Evolutionary conservation across 192 early-diverging fungal genomes (phyloP), one percentile per base, ranked within the genome.

Genomic region (Backusella luteola): DNA sequence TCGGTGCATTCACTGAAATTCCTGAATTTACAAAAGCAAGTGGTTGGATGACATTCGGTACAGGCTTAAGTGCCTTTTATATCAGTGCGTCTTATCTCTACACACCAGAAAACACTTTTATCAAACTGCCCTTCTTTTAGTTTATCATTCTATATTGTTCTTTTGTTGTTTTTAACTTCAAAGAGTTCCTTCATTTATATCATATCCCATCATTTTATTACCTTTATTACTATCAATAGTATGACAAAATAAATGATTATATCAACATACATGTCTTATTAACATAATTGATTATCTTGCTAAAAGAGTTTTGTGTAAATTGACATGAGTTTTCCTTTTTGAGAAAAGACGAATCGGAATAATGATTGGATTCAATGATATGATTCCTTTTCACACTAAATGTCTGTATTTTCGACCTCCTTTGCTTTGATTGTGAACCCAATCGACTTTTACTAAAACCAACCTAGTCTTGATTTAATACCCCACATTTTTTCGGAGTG

Each of bases 1-100:
- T 72, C n/a, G 73, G 74, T n/a, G 70, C 49, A 34, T 56, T 68
- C 21, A 41, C 35, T 29, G 32, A 41, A 9, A 75, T 74, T 46
- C 9, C 32, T 23, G 41, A 26, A 6, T 23, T 80, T 3, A 59
- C 70, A 29, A 70, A 67, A 32, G 56, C 42, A 67, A 69, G 74
- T 19, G 78, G 78, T 8, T 80, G 78, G 78, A 71, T 80, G 69
- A 71, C 73, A 4, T 56, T 80, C 17, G 34, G 39, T 21, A 56
- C 75, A 29, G 52, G 53, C 6, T 42, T 32, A 32, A 32, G 71
- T 29, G 78, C 78, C 1, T 80, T 41, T 41, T 80, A 80, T 39
- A 63, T 75, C 19, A 29, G 19, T 2, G 46, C 56, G 39, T 74
- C 78, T 9, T 66, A 76, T 21, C 38, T 79, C 0, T 79, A 39